Evolutionary conservation across 139 green algal species (phyloP).

Genomic region (Asterochloris sp.): DNA sequence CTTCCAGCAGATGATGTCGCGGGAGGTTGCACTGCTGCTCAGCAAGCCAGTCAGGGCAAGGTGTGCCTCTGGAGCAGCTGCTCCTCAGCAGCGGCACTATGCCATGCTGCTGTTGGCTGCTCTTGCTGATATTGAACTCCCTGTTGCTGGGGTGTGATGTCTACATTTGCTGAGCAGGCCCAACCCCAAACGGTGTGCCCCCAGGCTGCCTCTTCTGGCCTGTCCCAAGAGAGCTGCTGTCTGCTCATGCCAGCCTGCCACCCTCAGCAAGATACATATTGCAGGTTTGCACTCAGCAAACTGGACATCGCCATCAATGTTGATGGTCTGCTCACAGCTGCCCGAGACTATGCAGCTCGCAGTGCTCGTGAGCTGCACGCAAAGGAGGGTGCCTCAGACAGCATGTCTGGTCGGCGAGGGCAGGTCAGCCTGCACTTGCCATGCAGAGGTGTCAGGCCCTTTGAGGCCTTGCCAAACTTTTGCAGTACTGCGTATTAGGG

Average conservation of each 20-base stretch:
- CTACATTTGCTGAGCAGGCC: conserved; percentile 71
- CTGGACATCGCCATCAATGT: conserved; percentile 46
- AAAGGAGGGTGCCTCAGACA: conserved; percentile 11
- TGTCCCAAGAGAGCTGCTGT: background rate
- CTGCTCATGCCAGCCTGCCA: background rate
- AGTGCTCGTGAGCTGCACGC: conserved; percentile 50
- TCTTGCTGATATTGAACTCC: conserved; percentile 42
- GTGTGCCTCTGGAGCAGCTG: no score
- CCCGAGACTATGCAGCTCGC: conserved; percentile 59
- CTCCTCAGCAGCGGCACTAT: conserved; percentile 19
- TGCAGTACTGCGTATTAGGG: no score
- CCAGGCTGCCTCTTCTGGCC: no score
- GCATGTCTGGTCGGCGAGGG: background rate
- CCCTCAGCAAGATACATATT: background rate
- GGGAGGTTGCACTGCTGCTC: no score
- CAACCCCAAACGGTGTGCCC: conserved; percentile 32
- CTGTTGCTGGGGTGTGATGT: no score
- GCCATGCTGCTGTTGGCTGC: conserved; percentile 49
- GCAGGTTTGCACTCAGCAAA: conserved; percentile 33
- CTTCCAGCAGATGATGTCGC: conserved; percentile 4
- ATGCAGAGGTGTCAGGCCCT: background rate
- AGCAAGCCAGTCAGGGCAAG: no score
- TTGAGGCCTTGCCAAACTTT: no score
- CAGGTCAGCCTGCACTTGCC: conserved; percentile 13
- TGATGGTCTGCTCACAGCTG: conserved; percentile 49